phyloP scores from a whole-genome alignment of 495 filamentous ascomycete species.

The Aspergillus haitiensis region DNA sequence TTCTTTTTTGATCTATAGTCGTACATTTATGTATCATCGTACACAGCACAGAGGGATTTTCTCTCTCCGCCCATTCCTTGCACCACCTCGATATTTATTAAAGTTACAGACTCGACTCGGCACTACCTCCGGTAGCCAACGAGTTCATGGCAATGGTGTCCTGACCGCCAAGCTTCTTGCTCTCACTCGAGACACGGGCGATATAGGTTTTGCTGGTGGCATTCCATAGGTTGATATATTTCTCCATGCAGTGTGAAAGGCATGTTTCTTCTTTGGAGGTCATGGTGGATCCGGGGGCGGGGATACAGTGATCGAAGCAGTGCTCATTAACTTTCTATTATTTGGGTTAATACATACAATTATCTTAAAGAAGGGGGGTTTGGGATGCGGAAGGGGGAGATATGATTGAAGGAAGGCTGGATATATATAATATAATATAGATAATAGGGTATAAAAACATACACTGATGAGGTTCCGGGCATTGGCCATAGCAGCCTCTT shows the following conservation, averaged over 20 bases:
- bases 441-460: slow-evolving; percentile 26
- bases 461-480: slow-evolving; percentile 74
- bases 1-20: slow-evolving; percentile 6
- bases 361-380: background rate
- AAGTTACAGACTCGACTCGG: slow-evolving; percentile 18
- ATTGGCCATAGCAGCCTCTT: slow-evolving; percentile 73
- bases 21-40: slow-evolving; percentile 9
- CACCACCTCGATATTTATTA: background rate
- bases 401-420: background rate
- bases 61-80: too few species aligned
- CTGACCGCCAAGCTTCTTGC: slow-evolving; percentile 37
- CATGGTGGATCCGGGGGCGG: slow-evolving; percentile 76
- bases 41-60: background rate
- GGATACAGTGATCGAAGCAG: slow-evolving; percentile 92
- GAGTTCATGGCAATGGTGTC: slow-evolving; percentile 30
- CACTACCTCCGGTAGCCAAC: slow-evolving; percentile 29
- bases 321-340: slow-evolving; percentile 90
- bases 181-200: slow-evolving; percentile 65
- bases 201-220: slow-evolving; percentile 75
- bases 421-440: background rate
- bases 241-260: slow-evolving; percentile 89
- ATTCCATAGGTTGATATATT: slow-evolving; percentile 96
- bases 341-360: background rate
- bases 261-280: slow-evolving; percentile 73
- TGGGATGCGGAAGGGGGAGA: too few species aligned